Percentiles rank a stretch among this genome's conserved stretches.
Conservation (phyloP, 2,329 filamentous ascomycete genomes). For the Hypoxylon sp. region DNA sequence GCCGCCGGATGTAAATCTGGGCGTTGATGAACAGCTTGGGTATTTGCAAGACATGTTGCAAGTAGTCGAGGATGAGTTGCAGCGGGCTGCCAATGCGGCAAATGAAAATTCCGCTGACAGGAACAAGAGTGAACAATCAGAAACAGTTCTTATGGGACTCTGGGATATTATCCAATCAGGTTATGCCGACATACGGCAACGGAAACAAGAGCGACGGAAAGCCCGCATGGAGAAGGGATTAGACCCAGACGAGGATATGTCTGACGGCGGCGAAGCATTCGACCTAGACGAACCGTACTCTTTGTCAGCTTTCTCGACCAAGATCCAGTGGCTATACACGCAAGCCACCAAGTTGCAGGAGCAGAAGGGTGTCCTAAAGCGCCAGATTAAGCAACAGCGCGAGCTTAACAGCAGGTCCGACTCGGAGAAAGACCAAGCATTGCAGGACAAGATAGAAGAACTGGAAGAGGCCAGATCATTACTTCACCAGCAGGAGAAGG, state of each 20-base stretch:
- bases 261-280: constrained; percentile 74
- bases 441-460: constrained; percentile 71
- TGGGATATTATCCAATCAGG: constrained; percentile 72
- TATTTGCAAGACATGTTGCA: constrained; percentile 76
- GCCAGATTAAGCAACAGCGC: constrained; percentile 95
- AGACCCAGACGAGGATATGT: constrained; percentile 71
- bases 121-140: constrained; percentile 69
- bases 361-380: constrained; percentile 89
- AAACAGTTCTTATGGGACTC: constrained; percentile 66
- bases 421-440: constrained; percentile 75
- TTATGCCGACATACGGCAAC: constrained; percentile 69
- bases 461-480: constrained; percentile 61
- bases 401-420: constrained; percentile 93
- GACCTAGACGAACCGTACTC: constrained; percentile 76
- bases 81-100: constrained; percentile 55
- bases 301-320: constrained; percentile 80
- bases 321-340: constrained; percentile 83
- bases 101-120: constrained; percentile 53
- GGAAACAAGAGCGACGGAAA: constrained; percentile 68
- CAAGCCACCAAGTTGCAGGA: constrained; percentile 85
- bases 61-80: constrained; percentile 63
- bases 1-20: constrained; percentile 71
- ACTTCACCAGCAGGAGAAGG: constrained; percentile 54
- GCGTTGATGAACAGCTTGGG: constrained; percentile 75
- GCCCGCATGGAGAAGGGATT: constrained; percentile 70